phyloP scores from a whole-genome alignment of 306 rosid genomes.

The Quercus parvula region DNA sequence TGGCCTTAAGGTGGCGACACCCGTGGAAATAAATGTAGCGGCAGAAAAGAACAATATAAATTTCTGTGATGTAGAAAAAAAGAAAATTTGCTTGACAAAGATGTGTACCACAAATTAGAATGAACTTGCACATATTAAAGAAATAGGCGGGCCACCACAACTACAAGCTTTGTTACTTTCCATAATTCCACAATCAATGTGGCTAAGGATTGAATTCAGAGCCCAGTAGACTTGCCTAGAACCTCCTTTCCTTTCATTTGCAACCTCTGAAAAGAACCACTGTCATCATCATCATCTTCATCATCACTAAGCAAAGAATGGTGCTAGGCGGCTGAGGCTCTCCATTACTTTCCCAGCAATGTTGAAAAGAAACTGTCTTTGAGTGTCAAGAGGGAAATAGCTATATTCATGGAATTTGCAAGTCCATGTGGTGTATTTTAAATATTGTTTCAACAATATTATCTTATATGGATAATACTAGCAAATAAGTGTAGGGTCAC shows the following conservation, averaged over 20 bases:
- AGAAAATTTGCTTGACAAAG: not conserved
- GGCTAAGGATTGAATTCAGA: not conserved
- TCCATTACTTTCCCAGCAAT: not conserved
- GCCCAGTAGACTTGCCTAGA: not conserved
- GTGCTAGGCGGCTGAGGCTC: not conserved
- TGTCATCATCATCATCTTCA: not conserved
- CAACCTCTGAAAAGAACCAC: constrained; percentile 1
- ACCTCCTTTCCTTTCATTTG: not conserved
- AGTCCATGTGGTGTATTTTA: too few relatives aligned
- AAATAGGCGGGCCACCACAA: not conserved
- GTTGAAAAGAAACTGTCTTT: not conserved
- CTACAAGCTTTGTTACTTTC: constrained; percentile 10
- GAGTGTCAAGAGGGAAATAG: too few relatives aligned
- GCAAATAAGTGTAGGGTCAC: too few relatives aligned
- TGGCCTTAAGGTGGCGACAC: not conserved
- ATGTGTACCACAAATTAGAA: not conserved
- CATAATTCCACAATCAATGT: constrained; percentile 10
- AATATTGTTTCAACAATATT: too few relatives aligned
- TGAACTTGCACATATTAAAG: not conserved
- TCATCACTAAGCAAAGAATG: not conserved
- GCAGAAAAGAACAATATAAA: not conserved
- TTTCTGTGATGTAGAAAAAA: not conserved
- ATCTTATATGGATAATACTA: too few relatives aligned
- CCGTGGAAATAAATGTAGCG: not conserved
- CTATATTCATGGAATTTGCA: too few relatives aligned